Conservation (phyloP, 2,329 filamentous ascomycete species). For the Xylaria sp. region DNA sequence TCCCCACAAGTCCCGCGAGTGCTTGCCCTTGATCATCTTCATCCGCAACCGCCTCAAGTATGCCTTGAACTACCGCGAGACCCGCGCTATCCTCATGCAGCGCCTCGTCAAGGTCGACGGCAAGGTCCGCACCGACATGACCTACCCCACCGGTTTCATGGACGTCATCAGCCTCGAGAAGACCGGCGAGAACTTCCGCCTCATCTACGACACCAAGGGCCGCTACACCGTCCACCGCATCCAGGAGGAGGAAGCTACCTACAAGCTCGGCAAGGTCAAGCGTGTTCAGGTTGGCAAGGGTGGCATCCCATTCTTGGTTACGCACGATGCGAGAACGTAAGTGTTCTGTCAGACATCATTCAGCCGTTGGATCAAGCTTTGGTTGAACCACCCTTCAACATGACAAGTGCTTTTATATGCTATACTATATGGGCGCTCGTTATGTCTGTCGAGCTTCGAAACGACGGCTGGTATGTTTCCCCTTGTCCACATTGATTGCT, state of each 20-base stretch:
- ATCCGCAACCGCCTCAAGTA: constrained; percentile 97
- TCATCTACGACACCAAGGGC: constrained; percentile 99
- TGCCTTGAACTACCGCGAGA: constrained; percentile 97
- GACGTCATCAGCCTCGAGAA: constrained; percentile 99
- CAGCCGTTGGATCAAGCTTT: constrained; percentile 99
- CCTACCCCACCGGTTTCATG: constrained; percentile 98
- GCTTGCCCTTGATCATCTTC: constrained; percentile 98
- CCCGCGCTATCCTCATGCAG: constrained; percentile 98
- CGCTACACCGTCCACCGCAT: constrained; percentile 99
- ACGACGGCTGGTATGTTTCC: constrained; percentile 52
- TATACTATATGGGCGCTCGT: background rate
- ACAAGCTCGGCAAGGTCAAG: constrained; percentile 99
- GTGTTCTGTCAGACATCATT: constrained; percentile 92
- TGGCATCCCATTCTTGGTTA: constrained; percentile 99
- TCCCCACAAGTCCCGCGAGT: constrained; percentile 99
- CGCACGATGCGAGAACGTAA: constrained; percentile 99
- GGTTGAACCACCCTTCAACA: constrained; percentile 52
- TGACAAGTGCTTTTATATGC: constrained; percentile 4
- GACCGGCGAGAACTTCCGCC: constrained; percentile 99
- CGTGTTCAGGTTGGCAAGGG: constrained; percentile 98
- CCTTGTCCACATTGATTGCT: constrained; percentile 34
- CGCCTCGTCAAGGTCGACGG: constrained; percentile 98
- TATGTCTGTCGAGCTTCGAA: constrained; percentile 36
- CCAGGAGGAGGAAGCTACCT: constrained; percentile 96
- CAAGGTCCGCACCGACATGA: constrained; percentile 98